A percentile compares a stretch with the other conserved stretches of the same genome.
These are phyloP conservation scores for Teratosphaeria epicoccoides DNA, from an alignment of 2,329 filamentous ascomycete species.

Conservation along the genomic window DNA sequence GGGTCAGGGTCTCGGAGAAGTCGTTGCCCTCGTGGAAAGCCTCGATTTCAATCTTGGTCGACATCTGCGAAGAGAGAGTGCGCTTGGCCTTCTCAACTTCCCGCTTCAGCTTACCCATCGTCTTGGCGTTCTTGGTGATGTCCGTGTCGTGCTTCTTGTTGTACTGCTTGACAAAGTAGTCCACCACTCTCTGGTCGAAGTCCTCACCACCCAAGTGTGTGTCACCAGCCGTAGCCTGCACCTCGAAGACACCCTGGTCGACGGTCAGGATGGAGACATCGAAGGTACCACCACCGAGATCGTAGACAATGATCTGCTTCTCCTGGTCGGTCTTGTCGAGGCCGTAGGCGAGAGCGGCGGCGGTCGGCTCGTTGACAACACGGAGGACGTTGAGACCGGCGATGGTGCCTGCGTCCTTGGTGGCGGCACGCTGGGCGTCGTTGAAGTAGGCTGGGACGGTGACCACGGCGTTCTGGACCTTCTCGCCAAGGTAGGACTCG, in stretches of 20 bases:
- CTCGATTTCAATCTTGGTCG: conserved; percentile 64
- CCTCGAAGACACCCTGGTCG: conserved; percentile 95
- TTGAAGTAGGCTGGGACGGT: conserved; percentile 99
- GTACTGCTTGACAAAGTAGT: conserved; percentile 91
- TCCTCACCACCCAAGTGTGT: conserved; percentile 97
- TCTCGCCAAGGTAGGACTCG: conserved; percentile 81
- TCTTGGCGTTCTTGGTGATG: conserved; percentile 87
- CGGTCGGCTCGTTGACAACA: conserved; percentile 96
- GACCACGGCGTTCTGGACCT: conserved; percentile 89
- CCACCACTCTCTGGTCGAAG: conserved; percentile 96
- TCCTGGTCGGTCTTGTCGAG: conserved; percentile 87
- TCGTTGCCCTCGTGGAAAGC: conserved; percentile 94
- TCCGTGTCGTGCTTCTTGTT: conserved; percentile 97
- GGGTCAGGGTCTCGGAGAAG: conserved; percentile 95
- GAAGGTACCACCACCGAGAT: conserved; percentile 97
- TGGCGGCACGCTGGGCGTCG: conserved; percentile 94
- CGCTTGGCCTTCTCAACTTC: conserved; percentile 99
- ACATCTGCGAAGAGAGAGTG: conserved; percentile 51
- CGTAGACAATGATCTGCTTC: conserved; percentile 86
- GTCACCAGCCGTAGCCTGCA: conserved; percentile 98
- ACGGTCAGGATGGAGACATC: conserved; percentile 98
- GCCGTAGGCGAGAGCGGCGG: conserved; percentile 89
- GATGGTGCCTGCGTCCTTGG: conserved; percentile 96
- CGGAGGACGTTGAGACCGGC: conserved; percentile 91
- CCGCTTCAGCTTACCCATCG: conserved; percentile 99